phyloP scores from a whole-genome alignment of 176 grass and related monocot genomes.

The Guadua angustifolia region DNA sequence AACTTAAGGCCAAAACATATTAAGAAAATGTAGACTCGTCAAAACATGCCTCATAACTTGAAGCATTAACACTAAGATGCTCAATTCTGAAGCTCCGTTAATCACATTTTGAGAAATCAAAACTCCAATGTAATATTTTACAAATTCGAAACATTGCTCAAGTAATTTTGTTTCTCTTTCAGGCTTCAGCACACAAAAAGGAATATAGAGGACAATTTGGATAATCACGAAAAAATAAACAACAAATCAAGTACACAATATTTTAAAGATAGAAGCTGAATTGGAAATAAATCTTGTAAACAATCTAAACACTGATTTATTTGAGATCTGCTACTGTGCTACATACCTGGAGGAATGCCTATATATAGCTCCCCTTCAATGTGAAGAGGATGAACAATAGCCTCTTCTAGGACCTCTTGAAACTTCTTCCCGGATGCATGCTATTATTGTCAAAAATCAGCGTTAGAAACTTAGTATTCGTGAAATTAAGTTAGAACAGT shows the following conservation, averaged over 20 bases:
- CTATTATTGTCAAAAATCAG: slow-evolving; percentile 58
- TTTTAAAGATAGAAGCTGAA: background rate
- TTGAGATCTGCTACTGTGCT: background rate
- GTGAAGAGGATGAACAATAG: slow-evolving; percentile 92
- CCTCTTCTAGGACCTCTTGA: slow-evolving; percentile 89
- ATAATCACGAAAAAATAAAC: background rate
- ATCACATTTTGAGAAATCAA: background rate
- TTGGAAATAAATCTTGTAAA: background rate
- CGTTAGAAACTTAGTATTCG: slow-evolving; percentile 9
- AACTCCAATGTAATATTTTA: background rate
- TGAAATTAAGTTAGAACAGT: slow-evolving; percentile 17
- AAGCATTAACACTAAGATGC: background rate
- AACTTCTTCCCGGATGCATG: slow-evolving; percentile 90
- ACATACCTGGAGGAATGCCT: slow-evolving; percentile 90
- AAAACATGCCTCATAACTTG: background rate
- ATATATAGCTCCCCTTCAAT: slow-evolving; percentile 92
- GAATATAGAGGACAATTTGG: background rate
- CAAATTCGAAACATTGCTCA: background rate
- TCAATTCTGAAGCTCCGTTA: background rate
- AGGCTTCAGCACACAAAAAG: background rate
- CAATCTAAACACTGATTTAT: background rate
- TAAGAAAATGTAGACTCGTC: background rate
- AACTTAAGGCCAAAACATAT: background rate
- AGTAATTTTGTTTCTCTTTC: background rate
- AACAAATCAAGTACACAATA: background rate